Evolutionary conservation across 2,329 filamentous ascomycete genomes (phyloP).

Genomic region (Monilinia laxa): DNA sequence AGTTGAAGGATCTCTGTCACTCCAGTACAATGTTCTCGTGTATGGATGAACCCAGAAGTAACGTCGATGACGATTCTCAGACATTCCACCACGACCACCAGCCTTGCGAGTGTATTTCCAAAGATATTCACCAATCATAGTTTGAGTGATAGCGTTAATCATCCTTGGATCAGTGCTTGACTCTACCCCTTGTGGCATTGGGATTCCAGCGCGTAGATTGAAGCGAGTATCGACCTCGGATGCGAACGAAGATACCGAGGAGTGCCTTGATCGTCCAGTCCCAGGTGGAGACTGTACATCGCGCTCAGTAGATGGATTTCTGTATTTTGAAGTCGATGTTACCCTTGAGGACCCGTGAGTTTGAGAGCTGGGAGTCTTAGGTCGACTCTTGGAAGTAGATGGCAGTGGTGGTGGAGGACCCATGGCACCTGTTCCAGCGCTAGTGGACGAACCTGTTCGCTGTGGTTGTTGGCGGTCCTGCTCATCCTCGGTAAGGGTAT

Average conservation of each 20-base stretch:
- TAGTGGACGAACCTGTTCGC: constrained; percentile 51
- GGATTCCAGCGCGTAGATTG: constrained; percentile 65
- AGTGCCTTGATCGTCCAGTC: constrained; percentile 58
- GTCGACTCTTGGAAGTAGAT: constrained; percentile 62
- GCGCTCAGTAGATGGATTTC: constrained; percentile 49
- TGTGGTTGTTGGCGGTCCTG: constrained; percentile 73
- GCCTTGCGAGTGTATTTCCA: constrained; percentile 99
- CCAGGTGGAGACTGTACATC: constrained; percentile 51
- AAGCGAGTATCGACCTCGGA: constrained; percentile 93
- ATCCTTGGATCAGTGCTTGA: constrained; percentile 87
- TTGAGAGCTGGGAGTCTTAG: constrained; percentile 60
- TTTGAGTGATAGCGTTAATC: constrained; percentile 98
- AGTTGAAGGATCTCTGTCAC: constrained; percentile 78
- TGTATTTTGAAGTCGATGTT: constrained; percentile 51
- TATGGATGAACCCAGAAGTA: constrained; percentile 99
- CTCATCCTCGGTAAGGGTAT: constrained; percentile 57
- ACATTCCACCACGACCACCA: constrained; percentile 85
- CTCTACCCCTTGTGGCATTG: constrained; percentile 59
- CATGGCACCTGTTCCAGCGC: constrained; percentile 56
- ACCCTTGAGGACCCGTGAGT: constrained; percentile 41
- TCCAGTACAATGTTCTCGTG: constrained; percentile 95
- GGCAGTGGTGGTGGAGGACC: constrained; percentile 78
- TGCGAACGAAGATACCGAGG: constrained; percentile 91
- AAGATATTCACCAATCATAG: constrained; percentile 98
- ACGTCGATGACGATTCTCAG: constrained; percentile 82